Percentiles rank a stretch among this genome's conserved stretches.
phyloP scores from a whole-genome alignment of 2,329 filamentous ascomycete genomes.

The Exserohilum rostratum region DNA sequence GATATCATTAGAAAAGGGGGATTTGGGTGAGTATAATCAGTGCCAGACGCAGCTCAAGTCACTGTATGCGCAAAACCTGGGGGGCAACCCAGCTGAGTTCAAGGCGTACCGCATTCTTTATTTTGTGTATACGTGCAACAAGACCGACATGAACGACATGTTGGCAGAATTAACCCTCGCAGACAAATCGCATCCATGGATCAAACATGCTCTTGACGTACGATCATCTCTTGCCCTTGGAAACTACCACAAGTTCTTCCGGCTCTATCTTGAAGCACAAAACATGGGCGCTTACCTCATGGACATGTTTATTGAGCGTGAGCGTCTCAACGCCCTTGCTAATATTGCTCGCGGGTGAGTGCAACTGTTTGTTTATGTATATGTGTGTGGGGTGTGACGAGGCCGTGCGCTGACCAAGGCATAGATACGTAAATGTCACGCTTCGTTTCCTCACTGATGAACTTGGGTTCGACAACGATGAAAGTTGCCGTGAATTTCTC shows the following conservation, averaged over 20 bases:
- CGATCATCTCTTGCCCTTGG: slow-evolving; percentile 89
- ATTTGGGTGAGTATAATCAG: slow-evolving; percentile 99
- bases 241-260: slow-evolving; percentile 98
- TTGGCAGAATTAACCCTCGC: slow-evolving; percentile 97
- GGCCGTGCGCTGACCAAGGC: slow-evolving; percentile 54
- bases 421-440: slow-evolving; percentile 88
- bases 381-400: too few species aligned
- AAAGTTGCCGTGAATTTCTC: slow-evolving; percentile 89
- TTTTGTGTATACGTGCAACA: slow-evolving; percentile 98
- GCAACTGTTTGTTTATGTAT: too few species aligned
- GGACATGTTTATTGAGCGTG: slow-evolving; percentile 97
- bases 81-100: slow-evolving; percentile 92
- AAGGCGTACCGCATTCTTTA: slow-evolving; percentile 99
- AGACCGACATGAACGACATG: slow-evolving; percentile 96
- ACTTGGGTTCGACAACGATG: slow-evolving; percentile 91
- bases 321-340: slow-evolving; percentile 87
- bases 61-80: slow-evolving; percentile 84
- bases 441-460: slow-evolving; percentile 94
- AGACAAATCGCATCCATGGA: slow-evolving; percentile 88
- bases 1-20: slow-evolving; percentile 96
- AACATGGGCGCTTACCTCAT: slow-evolving; percentile 98
- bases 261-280: slow-evolving; percentile 89
- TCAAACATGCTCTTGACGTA: slow-evolving; percentile 85
- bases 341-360: slow-evolving; percentile 95
- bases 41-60: slow-evolving; percentile 97